phyloP scores from a whole-genome alignment of 345 rosid species.

The Rhizophora mangle region DNA sequence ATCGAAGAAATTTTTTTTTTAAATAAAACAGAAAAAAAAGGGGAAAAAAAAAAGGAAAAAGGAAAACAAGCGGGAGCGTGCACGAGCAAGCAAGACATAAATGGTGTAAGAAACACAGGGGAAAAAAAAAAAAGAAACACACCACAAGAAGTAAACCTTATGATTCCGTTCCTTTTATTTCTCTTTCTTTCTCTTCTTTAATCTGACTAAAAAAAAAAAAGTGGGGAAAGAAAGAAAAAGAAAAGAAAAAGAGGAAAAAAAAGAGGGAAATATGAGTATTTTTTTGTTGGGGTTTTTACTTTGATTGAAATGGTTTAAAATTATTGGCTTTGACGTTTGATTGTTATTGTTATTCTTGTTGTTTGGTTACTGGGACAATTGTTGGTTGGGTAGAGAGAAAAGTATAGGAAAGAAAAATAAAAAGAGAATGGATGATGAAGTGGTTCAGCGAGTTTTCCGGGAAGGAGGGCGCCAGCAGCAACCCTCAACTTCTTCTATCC shows the following conservation, averaged over 20 bases:
- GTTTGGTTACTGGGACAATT: no score
- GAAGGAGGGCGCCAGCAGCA: slow-evolving; percentile 90
- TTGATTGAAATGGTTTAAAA: neutral
- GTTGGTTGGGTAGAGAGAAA: no score
- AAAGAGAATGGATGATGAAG: slow-evolving; percentile 71
- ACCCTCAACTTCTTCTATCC: slow-evolving; percentile 84
- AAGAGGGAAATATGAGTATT: neutral
- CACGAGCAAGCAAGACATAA: slow-evolving; percentile 13
- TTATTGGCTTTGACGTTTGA: neutral
- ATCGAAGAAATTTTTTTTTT: no score
- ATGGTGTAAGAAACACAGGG: neutral
- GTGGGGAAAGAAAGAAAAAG: neutral
- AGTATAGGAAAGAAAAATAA: neutral
- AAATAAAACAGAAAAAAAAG: neutral
- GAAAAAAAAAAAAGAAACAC: neutral
- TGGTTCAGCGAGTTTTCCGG: slow-evolving; percentile 88
- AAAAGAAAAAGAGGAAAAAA: neutral
- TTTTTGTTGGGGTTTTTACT: neutral
- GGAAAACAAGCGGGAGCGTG: slow-evolving; percentile 23
- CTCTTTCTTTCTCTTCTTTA: neutral
- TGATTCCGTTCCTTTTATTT: neutral
- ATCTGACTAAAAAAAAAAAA: neutral
- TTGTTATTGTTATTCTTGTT: neutral
- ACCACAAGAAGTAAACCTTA: neutral
- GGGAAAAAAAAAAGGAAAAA: no score